Evolutionary conservation across 139 green algal genomes (phyloP).

Genomic region (Haematococcus lacustris): DNA sequence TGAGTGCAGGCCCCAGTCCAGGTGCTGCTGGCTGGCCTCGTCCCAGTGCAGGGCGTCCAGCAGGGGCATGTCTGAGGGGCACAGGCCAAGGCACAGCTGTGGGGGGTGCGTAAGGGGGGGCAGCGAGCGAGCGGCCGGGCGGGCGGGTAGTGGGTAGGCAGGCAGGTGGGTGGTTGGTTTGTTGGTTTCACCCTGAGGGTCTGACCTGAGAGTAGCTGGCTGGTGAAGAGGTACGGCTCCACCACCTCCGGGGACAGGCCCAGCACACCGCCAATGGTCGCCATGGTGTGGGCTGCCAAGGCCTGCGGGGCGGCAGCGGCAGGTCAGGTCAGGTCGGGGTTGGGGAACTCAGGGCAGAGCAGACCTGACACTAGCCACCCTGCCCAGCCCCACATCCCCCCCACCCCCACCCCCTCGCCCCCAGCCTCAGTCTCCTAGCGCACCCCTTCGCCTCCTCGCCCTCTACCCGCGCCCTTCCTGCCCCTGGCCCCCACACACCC

Average conservation of each 20-base stretch:
- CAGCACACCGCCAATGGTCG: constrained; percentile 24
- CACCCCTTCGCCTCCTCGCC: background rate
- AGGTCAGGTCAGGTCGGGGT: background rate
- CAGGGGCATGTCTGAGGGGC: constrained; percentile 28
- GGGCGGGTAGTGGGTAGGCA: background rate
- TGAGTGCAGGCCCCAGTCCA: constrained; percentile 87
- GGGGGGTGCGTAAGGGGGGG: background rate
- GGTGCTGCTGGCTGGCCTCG: constrained; percentile 37
- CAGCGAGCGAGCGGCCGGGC: background rate
- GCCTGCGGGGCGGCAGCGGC: constrained; percentile 1
- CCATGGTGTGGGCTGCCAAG: constrained; percentile 5
- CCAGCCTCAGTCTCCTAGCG: background rate
- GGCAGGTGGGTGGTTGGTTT: background rate
- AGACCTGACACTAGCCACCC: too few relatives aligned
- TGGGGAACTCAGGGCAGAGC: background rate
- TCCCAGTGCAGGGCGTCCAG: constrained; percentile 74
- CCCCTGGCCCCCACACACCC: background rate
- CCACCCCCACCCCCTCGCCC: background rate
- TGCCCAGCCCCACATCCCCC: too few relatives aligned
- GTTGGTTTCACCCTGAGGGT: background rate
- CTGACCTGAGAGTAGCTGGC: background rate
- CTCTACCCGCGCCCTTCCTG: background rate
- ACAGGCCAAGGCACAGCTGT: background rate
- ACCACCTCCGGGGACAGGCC: background rate
- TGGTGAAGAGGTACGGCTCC: background rate